phyloP scores from a whole-genome alignment of 352 stramenopile genomes.

The Halophytophthora polymorphica region DNA sequence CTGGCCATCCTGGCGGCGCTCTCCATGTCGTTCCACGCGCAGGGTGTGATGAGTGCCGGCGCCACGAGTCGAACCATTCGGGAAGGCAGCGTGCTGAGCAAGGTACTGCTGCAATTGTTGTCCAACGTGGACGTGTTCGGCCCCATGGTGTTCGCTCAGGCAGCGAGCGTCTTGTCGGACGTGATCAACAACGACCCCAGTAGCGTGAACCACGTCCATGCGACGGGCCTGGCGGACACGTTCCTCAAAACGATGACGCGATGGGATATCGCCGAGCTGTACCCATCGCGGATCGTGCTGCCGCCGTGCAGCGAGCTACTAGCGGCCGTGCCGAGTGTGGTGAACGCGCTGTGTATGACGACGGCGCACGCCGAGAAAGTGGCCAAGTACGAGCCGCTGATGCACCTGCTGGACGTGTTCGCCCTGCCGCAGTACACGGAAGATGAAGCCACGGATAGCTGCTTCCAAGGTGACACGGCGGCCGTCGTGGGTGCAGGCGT shows the following conservation, averaged over 20 bases:
- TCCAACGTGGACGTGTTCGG: constrained; percentile 90
- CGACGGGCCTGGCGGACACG: constrained; percentile 88
- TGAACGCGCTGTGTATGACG: constrained; percentile 93
- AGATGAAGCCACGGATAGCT: constrained; percentile 76
- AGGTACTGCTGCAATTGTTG: constrained; percentile 89
- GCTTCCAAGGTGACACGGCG: constrained; percentile 91
- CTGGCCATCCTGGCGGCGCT: constrained; percentile 72
- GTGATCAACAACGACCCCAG: constrained; percentile 97
- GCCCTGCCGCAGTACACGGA: constrained; percentile 86
- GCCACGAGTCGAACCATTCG: constrained; percentile 85
- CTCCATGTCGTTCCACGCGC: constrained; percentile 84
- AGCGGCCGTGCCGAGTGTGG: constrained; percentile 92
- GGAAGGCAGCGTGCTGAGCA: constrained; percentile 83
- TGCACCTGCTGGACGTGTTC: constrained; percentile 91
- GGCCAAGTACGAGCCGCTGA: constrained; percentile 86
- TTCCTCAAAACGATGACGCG: constrained; percentile 92
- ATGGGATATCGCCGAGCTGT: constrained; percentile 64
- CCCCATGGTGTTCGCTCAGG: constrained; percentile 90
- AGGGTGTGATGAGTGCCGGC: constrained; percentile 86
- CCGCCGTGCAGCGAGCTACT: constrained; percentile 91
- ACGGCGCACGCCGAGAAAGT: constrained; percentile 90
- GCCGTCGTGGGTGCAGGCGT: constrained; percentile 92
- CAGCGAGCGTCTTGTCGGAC: constrained; percentile 91
- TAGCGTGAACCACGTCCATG: constrained; percentile 93
- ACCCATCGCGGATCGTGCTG: constrained; percentile 47